These are phyloP conservation scores for Coniella vitis DNA, from an alignment of 2,329 filamentous ascomycete species.

Conservation along the genomic window DNA sequence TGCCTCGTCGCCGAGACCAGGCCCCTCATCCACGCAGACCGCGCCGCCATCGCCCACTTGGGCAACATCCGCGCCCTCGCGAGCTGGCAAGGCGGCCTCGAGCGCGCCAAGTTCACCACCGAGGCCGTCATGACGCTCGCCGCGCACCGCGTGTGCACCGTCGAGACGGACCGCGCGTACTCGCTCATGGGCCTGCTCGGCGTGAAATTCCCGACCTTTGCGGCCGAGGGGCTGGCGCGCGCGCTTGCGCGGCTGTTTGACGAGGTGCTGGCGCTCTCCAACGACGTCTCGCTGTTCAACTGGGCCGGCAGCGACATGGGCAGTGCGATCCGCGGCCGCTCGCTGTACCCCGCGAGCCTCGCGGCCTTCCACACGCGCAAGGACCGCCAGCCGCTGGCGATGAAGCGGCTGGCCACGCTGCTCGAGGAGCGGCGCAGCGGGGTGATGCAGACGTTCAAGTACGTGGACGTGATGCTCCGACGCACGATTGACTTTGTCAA, in stretches of 20 bases:
- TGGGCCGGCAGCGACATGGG: not conserved
- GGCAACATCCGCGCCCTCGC: not conserved
- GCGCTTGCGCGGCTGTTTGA: not conserved
- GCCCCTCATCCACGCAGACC: not conserved
- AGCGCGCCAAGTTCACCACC: not conserved
- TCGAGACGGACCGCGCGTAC: not conserved
- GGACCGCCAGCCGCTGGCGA: not conserved
- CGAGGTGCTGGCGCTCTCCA: not conserved
- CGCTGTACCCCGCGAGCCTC: not conserved
- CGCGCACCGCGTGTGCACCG: not conserved
- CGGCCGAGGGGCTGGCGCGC: not conserved
- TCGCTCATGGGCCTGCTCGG: not conserved
- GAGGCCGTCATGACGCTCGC: not conserved
- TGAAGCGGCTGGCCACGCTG: not conserved
- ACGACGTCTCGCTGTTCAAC: not conserved
- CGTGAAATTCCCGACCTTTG: not conserved
- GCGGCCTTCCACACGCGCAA: not conserved
- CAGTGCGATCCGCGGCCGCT: not conserved
- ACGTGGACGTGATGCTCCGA: not conserved
- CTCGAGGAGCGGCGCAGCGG: not conserved
- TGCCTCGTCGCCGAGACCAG: not conserved
- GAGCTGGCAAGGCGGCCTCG: not conserved
- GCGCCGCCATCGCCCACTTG: not conserved
- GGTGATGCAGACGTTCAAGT: not conserved
- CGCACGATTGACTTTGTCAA: not conserved